These are phyloP conservation scores for Apiotrichum mycotoxinovorans DNA, from an alignment of 1,284 basidiomycete species.

Conservation along the genomic window DNA sequence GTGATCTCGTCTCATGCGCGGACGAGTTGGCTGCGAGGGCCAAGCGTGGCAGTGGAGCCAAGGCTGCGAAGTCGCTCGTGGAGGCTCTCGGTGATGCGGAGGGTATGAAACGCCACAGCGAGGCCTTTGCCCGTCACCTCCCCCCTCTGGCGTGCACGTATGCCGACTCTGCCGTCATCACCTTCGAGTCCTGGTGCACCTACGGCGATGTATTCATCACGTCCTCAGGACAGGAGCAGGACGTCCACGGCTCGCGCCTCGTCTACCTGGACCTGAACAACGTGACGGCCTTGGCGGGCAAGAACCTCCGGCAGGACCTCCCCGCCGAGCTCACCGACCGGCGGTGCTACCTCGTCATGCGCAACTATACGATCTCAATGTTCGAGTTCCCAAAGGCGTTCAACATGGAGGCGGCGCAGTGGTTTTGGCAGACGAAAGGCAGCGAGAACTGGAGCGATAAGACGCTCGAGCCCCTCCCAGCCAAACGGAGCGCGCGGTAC, in stretches of 20 bases:
- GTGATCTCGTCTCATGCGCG: neutral
- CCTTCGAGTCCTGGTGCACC: neutral
- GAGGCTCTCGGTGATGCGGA: neutral
- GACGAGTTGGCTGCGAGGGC: neutral
- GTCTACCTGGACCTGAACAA: constrained; percentile 1
- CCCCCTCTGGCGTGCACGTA: neutral
- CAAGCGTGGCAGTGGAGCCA: neutral
- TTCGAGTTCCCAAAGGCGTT: neutral
- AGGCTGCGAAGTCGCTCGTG: neutral
- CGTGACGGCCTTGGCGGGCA: neutral
- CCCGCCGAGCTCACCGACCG: neutral
- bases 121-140: neutral
- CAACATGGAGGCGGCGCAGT: constrained; percentile 3
- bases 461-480: neutral
- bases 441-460: neutral
- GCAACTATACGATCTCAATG: constrained; percentile 3
- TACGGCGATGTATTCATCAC: constrained; percentile 5
- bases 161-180: neutral
- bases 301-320: neutral
- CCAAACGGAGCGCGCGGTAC: neutral
- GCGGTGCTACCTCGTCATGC: neutral
- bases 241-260: neutral
- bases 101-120: neutral
- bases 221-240: neutral
- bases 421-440: neutral